These are phyloP conservation scores for Arthrinium puccinioides DNA, from an alignment of 2,329 filamentous ascomycete species.

Conservation along the genomic window DNA sequence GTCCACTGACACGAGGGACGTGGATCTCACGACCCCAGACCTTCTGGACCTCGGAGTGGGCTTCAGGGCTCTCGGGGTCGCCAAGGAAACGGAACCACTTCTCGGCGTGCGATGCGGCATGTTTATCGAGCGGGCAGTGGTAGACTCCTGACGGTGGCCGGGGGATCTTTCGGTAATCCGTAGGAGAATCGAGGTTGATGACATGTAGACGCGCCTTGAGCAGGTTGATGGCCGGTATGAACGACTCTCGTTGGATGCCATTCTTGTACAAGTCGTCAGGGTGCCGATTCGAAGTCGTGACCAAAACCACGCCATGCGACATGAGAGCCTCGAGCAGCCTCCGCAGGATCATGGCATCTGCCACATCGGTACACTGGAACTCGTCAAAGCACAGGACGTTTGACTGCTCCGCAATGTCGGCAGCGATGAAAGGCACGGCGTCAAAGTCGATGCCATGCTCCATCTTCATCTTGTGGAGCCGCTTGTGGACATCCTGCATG, in stretches of 20 bases:
- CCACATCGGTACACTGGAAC: constrained; percentile 97
- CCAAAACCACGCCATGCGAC: constrained; percentile 92
- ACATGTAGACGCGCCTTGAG: constrained; percentile 79
- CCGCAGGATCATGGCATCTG: constrained; percentile 95
- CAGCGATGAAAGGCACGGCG: constrained; percentile 83
- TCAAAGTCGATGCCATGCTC: constrained; percentile 84
- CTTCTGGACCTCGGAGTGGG: constrained; percentile 69
- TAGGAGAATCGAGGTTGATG: constrained; percentile 89
- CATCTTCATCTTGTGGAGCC: constrained; percentile 86
- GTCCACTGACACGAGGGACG: constrained; percentile 82
- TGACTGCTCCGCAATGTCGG: constrained; percentile 80
- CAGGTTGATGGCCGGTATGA: constrained; percentile 90
- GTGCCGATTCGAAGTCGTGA: constrained; percentile 95
- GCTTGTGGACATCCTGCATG: constrained; percentile 95
- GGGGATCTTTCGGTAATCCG: constrained; percentile 95
- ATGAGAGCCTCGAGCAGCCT: constrained; percentile 83
- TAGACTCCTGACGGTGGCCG: constrained; percentile 91
- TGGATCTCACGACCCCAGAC: constrained; percentile 91
- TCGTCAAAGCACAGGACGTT: constrained; percentile 96
- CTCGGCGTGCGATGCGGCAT: constrained; percentile 73
- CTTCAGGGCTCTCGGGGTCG: constrained; percentile 67
- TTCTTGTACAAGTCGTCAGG: constrained; percentile 97
- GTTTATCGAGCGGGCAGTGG: constrained; percentile 75
- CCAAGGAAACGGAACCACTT: constrained; percentile 96
- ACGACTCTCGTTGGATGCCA: constrained; percentile 90